phyloP scores from a whole-genome alignment of 176 grass and related monocot genomes.

The Carex pumila region DNA sequence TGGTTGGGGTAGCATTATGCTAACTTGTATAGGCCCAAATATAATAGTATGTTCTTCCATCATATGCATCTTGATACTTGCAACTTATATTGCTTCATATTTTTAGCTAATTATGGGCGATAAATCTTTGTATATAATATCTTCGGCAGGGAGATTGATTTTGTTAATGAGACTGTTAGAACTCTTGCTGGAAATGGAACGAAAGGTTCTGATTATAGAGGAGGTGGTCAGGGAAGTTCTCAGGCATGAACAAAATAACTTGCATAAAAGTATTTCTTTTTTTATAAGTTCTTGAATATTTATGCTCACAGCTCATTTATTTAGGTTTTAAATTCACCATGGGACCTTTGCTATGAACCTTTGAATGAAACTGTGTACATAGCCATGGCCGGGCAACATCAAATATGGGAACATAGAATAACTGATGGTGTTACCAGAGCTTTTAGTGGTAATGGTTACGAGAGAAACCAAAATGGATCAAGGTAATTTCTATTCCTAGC shows the following conservation, averaged over 20 bases:
- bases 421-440: conserved; percentile 49
- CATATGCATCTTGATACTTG: not conserved
- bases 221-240: conserved; percentile 62
- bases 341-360: conserved; percentile 83
- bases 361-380: conserved; percentile 65
- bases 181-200: conserved; percentile 93
- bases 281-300: conserved; percentile 31
- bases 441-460: conserved; percentile 88
- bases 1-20: not conserved
- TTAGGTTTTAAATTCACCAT: conserved; percentile 95
- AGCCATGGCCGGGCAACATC: conserved; percentile 96
- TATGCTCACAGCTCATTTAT: conserved; percentile 27
- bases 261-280: conserved; percentile 5
- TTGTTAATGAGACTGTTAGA: conserved; percentile 81
- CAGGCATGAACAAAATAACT: conserved; percentile 43
- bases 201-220: conserved; percentile 88
- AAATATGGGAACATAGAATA: conserved; percentile 83
- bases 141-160: conserved; percentile 71
- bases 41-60: not conserved
- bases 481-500: conserved; percentile 37
- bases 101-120: not conserved
- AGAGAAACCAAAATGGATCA: conserved; percentile 88
- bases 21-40: not conserved
- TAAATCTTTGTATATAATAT: conserved; percentile 9
- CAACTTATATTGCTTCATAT: not conserved